These are phyloP conservation scores for Mrakiaceae sp. DNA, from an alignment of 1,284 basidiomycete genomes.

Conservation along the genomic window DNA sequence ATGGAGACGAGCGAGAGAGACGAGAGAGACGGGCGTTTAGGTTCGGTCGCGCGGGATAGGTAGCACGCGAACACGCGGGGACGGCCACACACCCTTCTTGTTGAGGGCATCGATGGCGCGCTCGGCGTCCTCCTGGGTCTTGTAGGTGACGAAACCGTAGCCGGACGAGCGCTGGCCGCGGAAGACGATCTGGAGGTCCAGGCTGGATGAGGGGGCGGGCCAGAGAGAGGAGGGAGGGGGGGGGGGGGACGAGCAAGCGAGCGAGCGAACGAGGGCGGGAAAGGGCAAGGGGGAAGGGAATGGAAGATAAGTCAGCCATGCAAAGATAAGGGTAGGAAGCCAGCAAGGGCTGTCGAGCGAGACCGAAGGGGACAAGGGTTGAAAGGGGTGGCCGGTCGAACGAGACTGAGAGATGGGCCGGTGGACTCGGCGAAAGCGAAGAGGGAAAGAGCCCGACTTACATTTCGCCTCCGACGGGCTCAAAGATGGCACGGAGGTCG, in stretches of 20 bases:
- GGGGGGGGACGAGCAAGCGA: background rate
- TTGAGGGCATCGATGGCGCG: slow-evolving; percentile 68
- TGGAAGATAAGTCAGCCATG: too few relatives aligned
- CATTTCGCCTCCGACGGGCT: slow-evolving; percentile 66
- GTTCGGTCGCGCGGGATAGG: background rate
- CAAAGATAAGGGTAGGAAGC: background rate
- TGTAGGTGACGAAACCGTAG: slow-evolving; percentile 76
- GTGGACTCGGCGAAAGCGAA: background rate
- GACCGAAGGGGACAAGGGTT: background rate
- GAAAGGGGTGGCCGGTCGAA: background rate
- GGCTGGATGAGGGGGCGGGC: background rate
- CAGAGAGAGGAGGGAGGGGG: background rate
- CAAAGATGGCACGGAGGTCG: slow-evolving; percentile 79
- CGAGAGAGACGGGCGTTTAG: background rate
- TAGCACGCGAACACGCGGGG: background rate
- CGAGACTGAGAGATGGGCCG: background rate
- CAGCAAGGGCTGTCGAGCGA: background rate
- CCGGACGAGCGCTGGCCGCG: slow-evolving; percentile 39
- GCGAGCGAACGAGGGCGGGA: background rate
- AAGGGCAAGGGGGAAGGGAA: background rate
- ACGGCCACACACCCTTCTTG: slow-evolving; percentile 43
- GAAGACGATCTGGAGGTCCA: slow-evolving; percentile 17
- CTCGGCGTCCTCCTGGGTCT: slow-evolving; percentile 62
- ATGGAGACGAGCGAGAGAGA: background rate
- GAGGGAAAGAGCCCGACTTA: slow-evolving; percentile 38